A percentile compares a stretch with the other conserved stretches of the same genome.
Conservation (phyloP, 2,329 filamentous ascomycete genomes). For the Cercospora beticola region DNA sequence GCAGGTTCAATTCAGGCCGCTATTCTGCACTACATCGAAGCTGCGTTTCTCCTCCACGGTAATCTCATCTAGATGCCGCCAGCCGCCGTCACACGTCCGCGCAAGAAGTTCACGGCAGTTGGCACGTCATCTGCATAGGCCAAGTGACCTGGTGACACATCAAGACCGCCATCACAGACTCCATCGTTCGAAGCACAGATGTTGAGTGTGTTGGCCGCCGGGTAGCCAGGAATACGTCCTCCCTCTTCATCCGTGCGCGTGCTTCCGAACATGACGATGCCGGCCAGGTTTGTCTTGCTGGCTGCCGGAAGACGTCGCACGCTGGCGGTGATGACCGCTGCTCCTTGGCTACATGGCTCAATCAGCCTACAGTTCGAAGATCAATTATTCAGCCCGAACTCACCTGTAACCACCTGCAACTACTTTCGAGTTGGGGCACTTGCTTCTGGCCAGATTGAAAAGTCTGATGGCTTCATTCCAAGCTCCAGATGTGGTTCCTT, state of each 20-base stretch:
- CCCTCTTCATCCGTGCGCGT: slow-evolving; percentile 40
- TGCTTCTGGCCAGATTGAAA: slow-evolving; percentile 26
- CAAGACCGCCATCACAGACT: slow-evolving; percentile 3
- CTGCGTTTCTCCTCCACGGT: not conserved
- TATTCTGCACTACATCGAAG: not conserved
- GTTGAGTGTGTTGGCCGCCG: slow-evolving; percentile 29
- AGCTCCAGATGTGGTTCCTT: slow-evolving; percentile 20
- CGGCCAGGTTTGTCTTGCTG: slow-evolving; percentile 37
- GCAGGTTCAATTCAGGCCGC: not conserved
- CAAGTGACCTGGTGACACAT: slow-evolving; percentile 2
- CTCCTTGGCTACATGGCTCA: slow-evolving; percentile 36
- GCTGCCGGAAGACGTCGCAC: slow-evolving; percentile 32
- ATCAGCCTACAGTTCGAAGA: not conserved
- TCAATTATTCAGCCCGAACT: not conserved
- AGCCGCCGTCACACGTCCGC: not conserved
- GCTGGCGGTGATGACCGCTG: slow-evolving; percentile 40
- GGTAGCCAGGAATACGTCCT: slow-evolving; percentile 39
- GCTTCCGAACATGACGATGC: slow-evolving; percentile 42
- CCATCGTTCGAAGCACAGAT: slow-evolving; percentile 9
- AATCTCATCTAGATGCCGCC: not conserved
- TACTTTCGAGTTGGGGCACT: slow-evolving; percentile 31
- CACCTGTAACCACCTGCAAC: slow-evolving; percentile 30
- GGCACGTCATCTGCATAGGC: not conserved
- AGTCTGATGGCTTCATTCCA: slow-evolving; percentile 23
- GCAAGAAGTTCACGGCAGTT: slow-evolving; percentile 2